Evolutionary conservation across 2,329 filamentous ascomycete species (phyloP), one percentile per base, ranked within the genome.

Genomic region (Ambrosiella beaveri): DNA sequence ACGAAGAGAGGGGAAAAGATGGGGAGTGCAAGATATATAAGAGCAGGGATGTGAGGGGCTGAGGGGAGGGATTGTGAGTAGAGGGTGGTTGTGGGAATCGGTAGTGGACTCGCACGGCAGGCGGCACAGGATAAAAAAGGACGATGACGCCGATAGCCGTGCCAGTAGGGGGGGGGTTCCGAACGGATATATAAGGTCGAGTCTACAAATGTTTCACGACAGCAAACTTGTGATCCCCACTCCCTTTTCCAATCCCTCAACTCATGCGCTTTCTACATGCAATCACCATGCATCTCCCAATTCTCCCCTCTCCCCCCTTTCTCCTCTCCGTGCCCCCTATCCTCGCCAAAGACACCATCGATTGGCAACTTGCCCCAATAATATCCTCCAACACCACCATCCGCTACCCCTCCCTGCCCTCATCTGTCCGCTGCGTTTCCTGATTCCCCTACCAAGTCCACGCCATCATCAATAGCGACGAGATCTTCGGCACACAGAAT

Each of bases 401-500:
- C 15, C 7, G 27, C 4, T 59, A 59, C 37, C 17, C 19, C 37
- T 59, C n/a, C 54, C 6, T 3, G n/a, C 45, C 57, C 13, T 13
- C 47, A 38, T 51, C 5, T 17, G 36, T 17, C 40, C 57, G 55
- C 44, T 50, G 51, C 9, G 55, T 60, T 35, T 47, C 60, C 6
- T 61, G 57, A 37, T 59, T 60, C 11, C 37, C 51, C 15, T 55
- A 52, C 11, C 7, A 51, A 15, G 58, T 50, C 37, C 41, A 40
- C 13, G 55, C 58, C 44, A 56, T 61, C 19, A 60, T 61, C n/a
- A 54, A 61, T n/a, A 55, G 55, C 36, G 60, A 61, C 37, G 40
- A 57, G 19, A 44, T 61, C 50, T 61, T 56, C 35, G 60, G 58
- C 38, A 57, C 41, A n/a, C 41, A 41, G 12, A 39, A 45, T 12